These are phyloP conservation scores for Xylaria sp. DNA, from an alignment of 495 filamentous ascomycete species.

Conservation along the genomic window DNA sequence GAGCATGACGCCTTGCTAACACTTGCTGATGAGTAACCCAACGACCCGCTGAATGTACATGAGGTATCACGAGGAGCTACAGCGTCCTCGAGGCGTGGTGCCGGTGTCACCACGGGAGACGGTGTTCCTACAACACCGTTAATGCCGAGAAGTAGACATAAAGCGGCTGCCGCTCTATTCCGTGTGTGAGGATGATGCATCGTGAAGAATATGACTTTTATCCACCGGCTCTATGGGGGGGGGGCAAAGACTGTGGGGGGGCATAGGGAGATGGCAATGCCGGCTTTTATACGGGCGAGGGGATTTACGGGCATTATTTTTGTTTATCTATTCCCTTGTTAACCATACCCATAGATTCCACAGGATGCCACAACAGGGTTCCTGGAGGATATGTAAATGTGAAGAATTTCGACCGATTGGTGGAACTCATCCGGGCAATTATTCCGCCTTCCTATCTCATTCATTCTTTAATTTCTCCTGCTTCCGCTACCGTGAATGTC, in stretches of 20 bases:
- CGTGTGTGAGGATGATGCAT: not conserved
- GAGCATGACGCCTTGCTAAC: conserved; percentile 58
- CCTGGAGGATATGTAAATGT: not conserved
- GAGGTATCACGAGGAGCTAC: conserved; percentile 44
- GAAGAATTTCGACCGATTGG: conserved; percentile 7
- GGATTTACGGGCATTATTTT: not conserved
- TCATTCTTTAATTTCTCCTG: not conserved
- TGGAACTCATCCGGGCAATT: not conserved
- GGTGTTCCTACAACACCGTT: conserved; percentile 14
- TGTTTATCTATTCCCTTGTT: not conserved
- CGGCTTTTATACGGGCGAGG: no score
- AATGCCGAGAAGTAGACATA: not conserved
- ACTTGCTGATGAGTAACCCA: conserved; percentile 45
- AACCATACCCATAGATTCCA: not conserved
- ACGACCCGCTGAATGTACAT: conserved; percentile 59
- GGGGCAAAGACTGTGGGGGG: not conserved
- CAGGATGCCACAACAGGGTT: not conserved
- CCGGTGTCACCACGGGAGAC: conserved; percentile 28
- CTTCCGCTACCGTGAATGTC: not conserved
- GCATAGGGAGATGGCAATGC: not conserved
- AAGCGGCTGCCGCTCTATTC: not conserved
- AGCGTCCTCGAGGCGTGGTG: conserved; percentile 33
- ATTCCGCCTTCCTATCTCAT: not conserved
- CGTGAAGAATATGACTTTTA: not conserved
- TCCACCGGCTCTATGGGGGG: not conserved